Evolutionary conservation across 441 rosid genomes (phyloP), one percentile per base, ranked within the genome.

Genomic region (Populus hybrid): DNA sequence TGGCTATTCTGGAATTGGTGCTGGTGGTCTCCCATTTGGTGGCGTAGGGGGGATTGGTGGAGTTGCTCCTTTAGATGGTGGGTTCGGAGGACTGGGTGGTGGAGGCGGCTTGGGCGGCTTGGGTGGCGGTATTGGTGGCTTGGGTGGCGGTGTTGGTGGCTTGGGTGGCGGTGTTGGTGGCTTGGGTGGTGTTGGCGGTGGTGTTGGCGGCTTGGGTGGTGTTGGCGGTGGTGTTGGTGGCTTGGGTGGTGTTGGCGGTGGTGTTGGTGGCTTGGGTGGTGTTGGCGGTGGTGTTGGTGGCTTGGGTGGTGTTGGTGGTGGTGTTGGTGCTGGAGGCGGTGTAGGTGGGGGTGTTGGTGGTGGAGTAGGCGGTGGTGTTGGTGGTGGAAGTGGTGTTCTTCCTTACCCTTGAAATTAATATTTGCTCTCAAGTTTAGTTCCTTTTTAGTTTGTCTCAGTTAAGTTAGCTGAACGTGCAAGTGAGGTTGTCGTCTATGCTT

Each of bases 1-100:
- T 5, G 93, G 90, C 18, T 79, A 29, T 70, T 73, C 88, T 65
- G 88, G 89, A 23, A 81, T 77, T 6, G 84, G 79, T 14, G 86
- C 75, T 7, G 68, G 68, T 35, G 71, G 87, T 14, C 79, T 76
- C 61, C 45, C 61, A 33, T 53, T 53, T 53, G 92, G 89, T 18
- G 81, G 88, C 71, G 4, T 71, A 6, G 79, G 66, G 6, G 79
- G 76, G 10, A 29, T 59, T 11, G 80, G 78, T 9, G 81, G 86
- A 3, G 9, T 72, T 1, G 74, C 77, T 73, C 81, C 81, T 9
- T 31, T 77, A 6, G n/a, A 53, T 16, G 71, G 71, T n/a, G 71
- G 71, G n/a, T 2, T 7, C 4, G 21, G 42, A 16, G 73, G 82
- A 11, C 26, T 78, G 2, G 80, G 80, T 12, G 82, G 82, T 65